A percentile compares a stretch with the other conserved stretches of the same genome.
Conservation (phyloP, 2,329 filamentous ascomycete genomes). For the Achaetomium macrosporum region DNA sequence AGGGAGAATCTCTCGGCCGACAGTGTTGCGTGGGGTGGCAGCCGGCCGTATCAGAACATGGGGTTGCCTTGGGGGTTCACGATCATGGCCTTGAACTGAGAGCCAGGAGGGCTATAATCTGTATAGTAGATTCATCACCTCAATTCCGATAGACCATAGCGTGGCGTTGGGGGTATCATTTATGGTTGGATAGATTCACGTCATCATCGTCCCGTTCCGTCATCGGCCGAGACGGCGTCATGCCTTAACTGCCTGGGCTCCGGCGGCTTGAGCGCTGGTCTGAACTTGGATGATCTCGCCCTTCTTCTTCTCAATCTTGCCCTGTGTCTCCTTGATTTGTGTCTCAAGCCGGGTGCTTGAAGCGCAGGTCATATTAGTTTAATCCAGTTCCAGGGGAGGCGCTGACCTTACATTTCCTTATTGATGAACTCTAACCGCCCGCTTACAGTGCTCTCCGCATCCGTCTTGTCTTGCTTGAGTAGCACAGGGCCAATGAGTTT, state of each 20-base stretch:
- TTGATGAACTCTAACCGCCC: constrained; percentile 86
- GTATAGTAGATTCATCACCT: constrained; percentile 17
- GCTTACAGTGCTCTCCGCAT: constrained; percentile 87
- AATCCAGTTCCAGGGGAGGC: background rate
- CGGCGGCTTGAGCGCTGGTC: constrained; percentile 40
- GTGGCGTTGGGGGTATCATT: constrained; percentile 20
- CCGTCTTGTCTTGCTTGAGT: constrained; percentile 86
- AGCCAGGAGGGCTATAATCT: background rate
- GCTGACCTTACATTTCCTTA: constrained; percentile 74
- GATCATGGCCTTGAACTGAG: constrained; percentile 34
- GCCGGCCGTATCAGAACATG: constrained; percentile 32
- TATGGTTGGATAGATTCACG: background rate
- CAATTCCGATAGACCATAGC: constrained; percentile 14
- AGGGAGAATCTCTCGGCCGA: constrained; percentile 26
- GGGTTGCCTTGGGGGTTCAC: constrained; percentile 34
- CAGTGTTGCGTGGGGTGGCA: constrained; percentile 27
- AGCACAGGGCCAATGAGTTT: constrained; percentile 91
- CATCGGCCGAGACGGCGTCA: constrained; percentile 19
- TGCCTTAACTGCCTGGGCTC: constrained; percentile 26
- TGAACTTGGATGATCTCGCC: constrained; percentile 54
- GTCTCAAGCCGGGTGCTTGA: constrained; percentile 37
- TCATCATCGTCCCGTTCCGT: background rate
- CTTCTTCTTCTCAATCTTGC: constrained; percentile 54
- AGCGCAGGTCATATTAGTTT: constrained; percentile 1
- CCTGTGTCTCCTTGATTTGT: constrained; percentile 51